Base-by-base conservation (phyloP, 179 eudicot species). In the Silene noctiflora region DNA sequence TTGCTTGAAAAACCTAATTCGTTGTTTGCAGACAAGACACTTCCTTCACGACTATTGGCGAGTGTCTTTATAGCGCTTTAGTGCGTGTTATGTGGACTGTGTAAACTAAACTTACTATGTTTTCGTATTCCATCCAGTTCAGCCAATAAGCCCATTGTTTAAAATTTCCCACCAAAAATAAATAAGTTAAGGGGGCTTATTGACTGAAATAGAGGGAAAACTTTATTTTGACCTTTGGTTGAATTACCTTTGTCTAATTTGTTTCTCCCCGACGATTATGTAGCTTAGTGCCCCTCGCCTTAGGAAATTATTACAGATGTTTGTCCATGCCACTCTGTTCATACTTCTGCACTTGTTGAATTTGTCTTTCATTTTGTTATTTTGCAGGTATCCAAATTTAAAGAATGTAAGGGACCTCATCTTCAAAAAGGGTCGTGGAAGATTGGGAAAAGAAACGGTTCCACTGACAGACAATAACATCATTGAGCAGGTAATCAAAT, bases 361-460 rank as follows among this genome's bases (percentile, higher is more conserved):
- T 27, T 71, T 44, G 27, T 29, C 4, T 7, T 72, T 39, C 16
- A 11, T 14, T 62, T 64, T 76, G 72, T 59, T 14, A 11, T 10
- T 62, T 69, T 76, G 72, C 29, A 85, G 88, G 76, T 79, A 85
- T 73, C 88, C 88, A 4, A 81, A 81, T 76, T 39, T 85, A 35
- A 83, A 85, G 73, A 83, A 72, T 72, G 85, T 83, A 33, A 85
- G 66, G 77, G 88, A 83, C 24, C 85, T 85, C n/a, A 81, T 85
- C 71, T 77, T 62, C 56, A 85, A 85, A 80, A 83, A 79, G 74
- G 88, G 88, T 16, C 78, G 61, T 29, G 86, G 79, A 42, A 83
- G 59, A 74, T 4, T 85, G 51, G 86, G 82, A 35, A 83, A 81
- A 66, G 81, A 85, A 17, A 83, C 60, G 58, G 81, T 81, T 65